A percentile compares a stretch with the other conserved stretches of the same genome.
Conservation (phyloP, 2,329 filamentous ascomycete genomes). For the Aspergillus fumigatus region DNA sequence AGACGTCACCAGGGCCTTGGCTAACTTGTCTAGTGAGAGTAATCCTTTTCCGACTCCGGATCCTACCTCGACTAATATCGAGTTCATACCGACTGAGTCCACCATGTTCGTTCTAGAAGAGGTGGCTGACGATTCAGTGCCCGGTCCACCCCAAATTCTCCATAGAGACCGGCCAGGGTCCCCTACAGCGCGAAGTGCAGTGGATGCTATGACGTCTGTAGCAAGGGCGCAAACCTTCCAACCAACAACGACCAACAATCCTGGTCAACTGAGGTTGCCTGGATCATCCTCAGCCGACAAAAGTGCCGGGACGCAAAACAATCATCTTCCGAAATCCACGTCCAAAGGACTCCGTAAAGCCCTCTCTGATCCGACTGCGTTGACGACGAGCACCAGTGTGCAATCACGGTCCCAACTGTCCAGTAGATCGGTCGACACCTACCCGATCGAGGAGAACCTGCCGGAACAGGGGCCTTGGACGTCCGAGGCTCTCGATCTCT, state of each 20-base stretch:
- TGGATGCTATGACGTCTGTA: not conserved
- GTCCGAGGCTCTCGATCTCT: slow-evolving; percentile 38
- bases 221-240: not conserved
- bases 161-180: not conserved
- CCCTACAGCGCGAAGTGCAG: not conserved
- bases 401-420: slow-evolving; percentile 12
- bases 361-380: slow-evolving; percentile 30
- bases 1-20: not conserved
- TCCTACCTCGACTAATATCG: slow-evolving; percentile 13
- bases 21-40: slow-evolving; percentile 11
- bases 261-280: not conserved
- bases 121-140: slow-evolving; percentile 11
- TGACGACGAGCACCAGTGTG: slow-evolving; percentile 16
- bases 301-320: not conserved
- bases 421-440: slow-evolving; percentile 15
- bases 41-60: not conserved
- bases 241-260: not conserved
- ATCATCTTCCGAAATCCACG: not conserved
- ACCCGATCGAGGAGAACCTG: slow-evolving; percentile 11
- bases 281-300: not conserved
- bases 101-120: slow-evolving; percentile 27
- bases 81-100: slow-evolving; percentile 25
- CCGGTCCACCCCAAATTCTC: not conserved
- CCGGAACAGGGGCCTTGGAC: slow-evolving; percentile 39
- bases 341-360: slow-evolving; percentile 27